Evolutionary conservation across 345 rosid species (phyloP).

Genomic region (Populus davidiana): DNA sequence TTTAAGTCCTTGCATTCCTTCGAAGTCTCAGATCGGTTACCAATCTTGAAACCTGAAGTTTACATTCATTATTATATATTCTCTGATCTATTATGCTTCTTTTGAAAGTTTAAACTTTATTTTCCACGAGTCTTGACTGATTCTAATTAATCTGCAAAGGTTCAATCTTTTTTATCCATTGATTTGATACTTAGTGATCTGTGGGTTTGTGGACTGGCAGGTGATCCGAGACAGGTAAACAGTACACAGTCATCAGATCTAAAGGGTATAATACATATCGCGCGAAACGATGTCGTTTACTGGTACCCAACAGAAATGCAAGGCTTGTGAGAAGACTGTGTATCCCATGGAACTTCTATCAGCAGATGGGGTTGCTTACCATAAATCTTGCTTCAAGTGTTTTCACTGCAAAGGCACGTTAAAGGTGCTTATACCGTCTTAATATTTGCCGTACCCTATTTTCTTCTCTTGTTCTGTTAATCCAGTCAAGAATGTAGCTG

Average conservation of each 20-base stretch:
- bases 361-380: slow-evolving; percentile 86
- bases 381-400: slow-evolving; percentile 94
- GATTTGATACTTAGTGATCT: not conserved
- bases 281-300: slow-evolving; percentile 66
- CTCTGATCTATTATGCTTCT: not conserved
- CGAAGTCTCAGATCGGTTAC: not conserved
- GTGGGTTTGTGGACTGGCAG: slow-evolving; percentile 3
- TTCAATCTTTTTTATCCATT: not conserved
- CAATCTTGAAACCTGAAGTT: not conserved
- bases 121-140: not conserved
- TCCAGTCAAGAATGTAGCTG: not conserved
- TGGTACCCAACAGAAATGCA: slow-evolving; percentile 96
- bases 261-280: slow-evolving; percentile 8
- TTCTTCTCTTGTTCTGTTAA: not conserved
- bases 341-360: slow-evolving; percentile 89
- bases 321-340: slow-evolving; percentile 94
- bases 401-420: slow-evolving; percentile 92
- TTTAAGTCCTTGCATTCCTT: not conserved
- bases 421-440: slow-evolving; percentile 39
- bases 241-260: slow-evolving; percentile 5
- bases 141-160: not conserved
- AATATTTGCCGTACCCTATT: not conserved
- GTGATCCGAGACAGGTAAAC: not conserved
- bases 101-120: not conserved
- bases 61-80: not conserved